Evolutionary conservation across 768 basidiomycete genomes (phyloP), one percentile per base, ranked within the genome.

Genomic region (Pleurotus sapidus): DNA sequence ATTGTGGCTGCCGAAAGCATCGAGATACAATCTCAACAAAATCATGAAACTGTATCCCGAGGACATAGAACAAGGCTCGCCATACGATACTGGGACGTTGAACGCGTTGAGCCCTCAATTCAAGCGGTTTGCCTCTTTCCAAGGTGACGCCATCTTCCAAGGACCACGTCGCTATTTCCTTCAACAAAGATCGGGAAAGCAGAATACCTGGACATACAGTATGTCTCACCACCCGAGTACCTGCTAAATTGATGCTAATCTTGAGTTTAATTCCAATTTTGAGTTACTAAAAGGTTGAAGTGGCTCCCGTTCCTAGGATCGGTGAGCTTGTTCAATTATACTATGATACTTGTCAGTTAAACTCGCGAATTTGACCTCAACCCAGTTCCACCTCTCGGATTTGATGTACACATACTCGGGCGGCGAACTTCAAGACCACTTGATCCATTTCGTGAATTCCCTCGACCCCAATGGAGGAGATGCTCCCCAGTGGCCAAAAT

Each of bases 91-190:
- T 0, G 75, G 77, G 0, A 49, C 63, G 20, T 47, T 69, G 17
- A 76, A 82, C 46, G 71, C 71, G 0, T 62, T 77, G 5, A 74
- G 75, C 1, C 74, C 79, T 0, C 74, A 84, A 57, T 84, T 72
- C 67, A 84, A 84, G 63, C 70, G 81, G 6, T 55, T 82, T 4
- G 77, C 82, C 1, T 73, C 82, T 0, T 70, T 84, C 57, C 73
- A 73, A 55, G 83, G 82, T 0, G 84, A 86, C 48, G 64, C 64
- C 5, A 70, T 75, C 1, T 83, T 83, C 65, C 80, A 83, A 40
- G 81, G 72, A 0, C 81, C 82, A 7, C 71, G 82, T n/a, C 69
- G 79, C 15, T 76, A 78, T 62, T 77, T 85, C 60, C 62, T 84
- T 24, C 63, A 78, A 46, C 58, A 70, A 14, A 63, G 64, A 4